A percentile compares a stretch with the other conserved stretches of the same genome.
These are phyloP conservation scores for Calamus simplicifolius DNA, from an alignment of 176 grass and related monocot genomes.

Conservation along the genomic window DNA sequence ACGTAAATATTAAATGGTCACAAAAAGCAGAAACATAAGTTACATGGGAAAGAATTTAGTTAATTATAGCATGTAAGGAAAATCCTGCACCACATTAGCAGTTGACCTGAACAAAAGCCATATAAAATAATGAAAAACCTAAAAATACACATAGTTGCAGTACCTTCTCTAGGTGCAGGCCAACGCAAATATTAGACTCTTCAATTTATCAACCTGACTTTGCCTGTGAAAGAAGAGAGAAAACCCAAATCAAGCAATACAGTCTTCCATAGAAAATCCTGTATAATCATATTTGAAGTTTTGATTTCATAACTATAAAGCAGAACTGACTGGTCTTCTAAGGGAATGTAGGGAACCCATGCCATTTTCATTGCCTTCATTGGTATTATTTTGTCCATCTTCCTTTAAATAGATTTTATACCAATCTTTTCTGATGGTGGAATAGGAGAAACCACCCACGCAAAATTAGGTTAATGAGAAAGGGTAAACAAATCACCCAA, in stretches of 20 bases:
- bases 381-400: conserved; percentile 75
- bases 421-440: conserved; percentile 93
- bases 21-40: too few relatives aligned
- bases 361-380: conserved; percentile 97
- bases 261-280: too few relatives aligned
- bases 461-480: neutral
- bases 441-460: conserved; percentile 65
- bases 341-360: conserved; percentile 88
- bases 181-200: conserved; percentile 80
- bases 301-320: neutral
- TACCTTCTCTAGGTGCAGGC: conserved; percentile 90
- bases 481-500: neutral
- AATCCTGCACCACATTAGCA: too few relatives aligned
- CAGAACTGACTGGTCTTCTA: conserved; percentile 46
- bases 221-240: conserved; percentile 35
- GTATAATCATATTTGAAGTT: neutral
- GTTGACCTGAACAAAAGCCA: neutral
- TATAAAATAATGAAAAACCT: conserved; percentile 4
- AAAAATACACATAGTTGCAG: conserved; percentile 3
- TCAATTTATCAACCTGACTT: conserved; percentile 50
- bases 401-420: conserved; percentile 88
- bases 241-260: neutral
- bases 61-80: too few relatives aligned
- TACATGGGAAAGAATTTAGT: too few relatives aligned
- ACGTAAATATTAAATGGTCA: too few relatives aligned